A percentile compares a stretch with the other conserved stretches of the same genome.
Evolutionary conservation across 2,329 filamentous ascomycete genomes (phyloP).

Genomic region (Nannizzia gypsea): DNA sequence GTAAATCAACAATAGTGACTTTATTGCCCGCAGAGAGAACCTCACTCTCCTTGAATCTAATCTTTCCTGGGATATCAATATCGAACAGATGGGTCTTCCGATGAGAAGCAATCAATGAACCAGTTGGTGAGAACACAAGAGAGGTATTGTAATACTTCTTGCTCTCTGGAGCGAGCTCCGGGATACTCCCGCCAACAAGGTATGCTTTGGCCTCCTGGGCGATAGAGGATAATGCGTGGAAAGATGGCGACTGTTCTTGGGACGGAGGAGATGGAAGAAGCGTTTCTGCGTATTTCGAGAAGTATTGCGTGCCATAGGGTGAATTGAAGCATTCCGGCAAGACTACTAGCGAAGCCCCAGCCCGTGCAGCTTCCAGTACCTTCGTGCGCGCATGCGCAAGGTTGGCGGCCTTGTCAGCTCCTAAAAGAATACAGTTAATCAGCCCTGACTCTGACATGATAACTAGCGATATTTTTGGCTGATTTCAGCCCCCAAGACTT

Average conservation of each 20-base stretch:
- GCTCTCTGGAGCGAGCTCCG: slow-evolving; percentile 56
- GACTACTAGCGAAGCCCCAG: slow-evolving; percentile 75
- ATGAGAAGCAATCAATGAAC: slow-evolving; percentile 72
- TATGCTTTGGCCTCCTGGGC: slow-evolving; percentile 69
- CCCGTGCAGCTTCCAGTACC: slow-evolving; percentile 65
- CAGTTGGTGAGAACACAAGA: slow-evolving; percentile 66
- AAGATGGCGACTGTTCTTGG: slow-evolving; percentile 62
- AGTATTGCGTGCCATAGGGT: slow-evolving; percentile 84
- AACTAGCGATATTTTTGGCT: background rate
- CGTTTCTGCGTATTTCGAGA: slow-evolving; percentile 82
- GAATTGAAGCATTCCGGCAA: slow-evolving; percentile 99
- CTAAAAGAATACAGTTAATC: slow-evolving; percentile 23
- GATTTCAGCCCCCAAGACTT: slow-evolving; percentile 11
- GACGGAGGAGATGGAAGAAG: slow-evolving; percentile 68
- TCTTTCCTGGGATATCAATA: slow-evolving; percentile 92
- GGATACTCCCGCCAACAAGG: slow-evolving; percentile 84
- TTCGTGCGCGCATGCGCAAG: slow-evolving; percentile 68
- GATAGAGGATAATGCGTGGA: slow-evolving; percentile 68
- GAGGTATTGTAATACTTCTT: slow-evolving; percentile 85
- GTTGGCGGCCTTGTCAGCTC: slow-evolving; percentile 73
- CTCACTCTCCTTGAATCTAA: slow-evolving; percentile 81
- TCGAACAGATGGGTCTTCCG: slow-evolving; percentile 95
- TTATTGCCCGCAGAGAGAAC: slow-evolving; percentile 76
- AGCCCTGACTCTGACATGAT: background rate
- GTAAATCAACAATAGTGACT: slow-evolving; percentile 72